phyloP scores from a whole-genome alignment of 2,329 filamentous ascomycete species.

The Clathrospora elynae region DNA sequence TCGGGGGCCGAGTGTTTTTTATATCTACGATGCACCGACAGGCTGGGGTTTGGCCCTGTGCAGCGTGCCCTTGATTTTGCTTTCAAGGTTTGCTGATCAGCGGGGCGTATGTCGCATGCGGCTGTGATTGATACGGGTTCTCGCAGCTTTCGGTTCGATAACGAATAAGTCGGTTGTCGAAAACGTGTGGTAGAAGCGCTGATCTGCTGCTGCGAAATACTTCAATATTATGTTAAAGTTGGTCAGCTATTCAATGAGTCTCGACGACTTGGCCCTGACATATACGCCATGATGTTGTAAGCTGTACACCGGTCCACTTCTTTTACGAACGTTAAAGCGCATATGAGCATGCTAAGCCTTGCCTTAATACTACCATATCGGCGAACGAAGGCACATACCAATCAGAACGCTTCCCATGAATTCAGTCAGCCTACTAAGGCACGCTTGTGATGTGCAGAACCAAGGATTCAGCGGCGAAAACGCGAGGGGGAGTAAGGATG shows the following conservation, averaged over 20 bases:
- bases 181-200: background rate
- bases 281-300: constrained; percentile 10
- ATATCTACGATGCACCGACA: background rate
- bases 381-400: constrained; percentile 10
- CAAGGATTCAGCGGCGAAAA: constrained; percentile 11
- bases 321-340: constrained; percentile 7
- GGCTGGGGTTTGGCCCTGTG: background rate
- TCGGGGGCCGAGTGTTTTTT: constrained; percentile 1
- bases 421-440: constrained; percentile 8
- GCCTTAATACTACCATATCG: constrained; percentile 1
- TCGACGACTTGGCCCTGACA: constrained; percentile 3
- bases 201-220: background rate
- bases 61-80: background rate
- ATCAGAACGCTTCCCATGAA: constrained; percentile 8
- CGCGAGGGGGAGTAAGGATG: constrained; percentile 12
- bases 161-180: background rate
- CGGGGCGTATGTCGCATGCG: constrained; percentile 20
- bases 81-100: constrained; percentile 17
- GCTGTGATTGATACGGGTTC: constrained; percentile 4
- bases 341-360: constrained; percentile 15
- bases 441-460: constrained; percentile 10
- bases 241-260: background rate
- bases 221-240: background rate
- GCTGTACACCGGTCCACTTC: constrained; percentile 11
- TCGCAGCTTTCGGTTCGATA: background rate